These are phyloP conservation scores for Verticillium albo-atrum DNA, from an alignment of 2,329 filamentous ascomycete genomes.

Conservation along the genomic window DNA sequence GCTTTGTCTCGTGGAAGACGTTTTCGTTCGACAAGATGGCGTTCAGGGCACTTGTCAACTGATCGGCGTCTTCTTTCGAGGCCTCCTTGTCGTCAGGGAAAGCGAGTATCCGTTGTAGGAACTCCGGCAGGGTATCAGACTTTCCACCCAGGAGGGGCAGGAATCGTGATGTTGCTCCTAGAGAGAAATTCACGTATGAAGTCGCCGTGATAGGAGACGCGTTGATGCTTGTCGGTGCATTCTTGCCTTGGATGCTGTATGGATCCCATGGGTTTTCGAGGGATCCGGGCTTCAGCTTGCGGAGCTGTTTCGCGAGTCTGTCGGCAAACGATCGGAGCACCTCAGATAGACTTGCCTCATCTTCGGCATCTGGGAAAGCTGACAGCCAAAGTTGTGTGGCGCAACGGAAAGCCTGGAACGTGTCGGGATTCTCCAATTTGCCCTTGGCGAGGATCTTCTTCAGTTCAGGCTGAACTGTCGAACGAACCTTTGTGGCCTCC, in stretches of 20 bases:
- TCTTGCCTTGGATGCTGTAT: background rate
- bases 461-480: slow-evolving; percentile 23
- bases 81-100: slow-evolving; percentile 1
- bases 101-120: slow-evolving; percentile 1
- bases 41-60: slow-evolving; percentile 20
- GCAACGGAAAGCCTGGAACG: slow-evolving; percentile 36
- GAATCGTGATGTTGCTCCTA: slow-evolving; percentile 7
- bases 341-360: slow-evolving; percentile 21
- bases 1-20: slow-evolving; percentile 27
- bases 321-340: slow-evolving; percentile 27
- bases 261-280: background rate
- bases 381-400: slow-evolving; percentile 31
- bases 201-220: background rate
- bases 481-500: slow-evolving; percentile 27
- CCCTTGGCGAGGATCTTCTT: slow-evolving; percentile 26
- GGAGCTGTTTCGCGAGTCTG: slow-evolving; percentile 21
- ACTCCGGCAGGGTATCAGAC: slow-evolving; percentile 5
- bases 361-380: slow-evolving; percentile 29
- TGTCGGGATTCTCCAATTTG: slow-evolving; percentile 25
- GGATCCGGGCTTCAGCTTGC: background rate
- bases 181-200: slow-evolving; percentile 2
- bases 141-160: slow-evolving; percentile 6
- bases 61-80: background rate
- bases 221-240: background rate
- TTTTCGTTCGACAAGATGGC: slow-evolving; percentile 30